phyloP scores from a whole-genome alignment of 2,329 filamentous ascomycete genomes.

The Exophiala phaeomuriformis region DNA sequence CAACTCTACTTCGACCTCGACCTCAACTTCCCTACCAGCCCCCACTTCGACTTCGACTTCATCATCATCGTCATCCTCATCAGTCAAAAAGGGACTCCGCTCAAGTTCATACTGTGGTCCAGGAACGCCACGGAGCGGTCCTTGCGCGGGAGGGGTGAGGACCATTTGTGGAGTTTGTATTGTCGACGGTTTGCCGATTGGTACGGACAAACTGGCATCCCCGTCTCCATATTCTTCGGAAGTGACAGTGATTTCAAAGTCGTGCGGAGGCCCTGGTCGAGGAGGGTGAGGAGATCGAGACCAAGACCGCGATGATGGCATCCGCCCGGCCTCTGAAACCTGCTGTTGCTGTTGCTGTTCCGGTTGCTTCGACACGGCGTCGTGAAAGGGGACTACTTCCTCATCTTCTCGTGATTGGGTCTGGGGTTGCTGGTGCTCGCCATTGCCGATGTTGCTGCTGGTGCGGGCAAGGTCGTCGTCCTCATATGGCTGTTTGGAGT shows the following conservation, averaged over 20 bases:
- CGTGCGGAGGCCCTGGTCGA: constrained; percentile 1
- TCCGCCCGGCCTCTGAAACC: too few relatives aligned
- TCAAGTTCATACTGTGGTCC: constrained; percentile 23
- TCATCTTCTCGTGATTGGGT: neutral
- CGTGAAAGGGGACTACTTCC: constrained; percentile 9
- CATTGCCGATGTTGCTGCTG: neutral
- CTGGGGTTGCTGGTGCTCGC: neutral
- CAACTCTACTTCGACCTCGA: neutral
- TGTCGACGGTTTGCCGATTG: neutral
- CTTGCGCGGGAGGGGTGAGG: constrained; percentile 23
- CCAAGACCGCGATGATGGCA: neutral
- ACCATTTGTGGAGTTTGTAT: constrained; percentile 10
- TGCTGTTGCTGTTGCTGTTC: neutral
- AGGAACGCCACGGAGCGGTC: constrained; percentile 21
- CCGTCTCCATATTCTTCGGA: neutral
- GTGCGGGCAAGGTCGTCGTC: neutral
- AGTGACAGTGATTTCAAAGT: neutral
- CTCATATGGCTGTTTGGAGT: too few relatives aligned
- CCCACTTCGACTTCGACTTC: neutral
- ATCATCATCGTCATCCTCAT: constrained; percentile 15
- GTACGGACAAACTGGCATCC: neutral
- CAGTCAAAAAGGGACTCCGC: constrained; percentile 26
- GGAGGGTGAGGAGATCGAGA: neutral
- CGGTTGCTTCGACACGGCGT: constrained; percentile 8
- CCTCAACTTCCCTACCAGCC: neutral